Evolutionary conservation across 2,329 filamentous ascomycete species (phyloP).

Genomic region (Colletotrichum destructivum): DNA sequence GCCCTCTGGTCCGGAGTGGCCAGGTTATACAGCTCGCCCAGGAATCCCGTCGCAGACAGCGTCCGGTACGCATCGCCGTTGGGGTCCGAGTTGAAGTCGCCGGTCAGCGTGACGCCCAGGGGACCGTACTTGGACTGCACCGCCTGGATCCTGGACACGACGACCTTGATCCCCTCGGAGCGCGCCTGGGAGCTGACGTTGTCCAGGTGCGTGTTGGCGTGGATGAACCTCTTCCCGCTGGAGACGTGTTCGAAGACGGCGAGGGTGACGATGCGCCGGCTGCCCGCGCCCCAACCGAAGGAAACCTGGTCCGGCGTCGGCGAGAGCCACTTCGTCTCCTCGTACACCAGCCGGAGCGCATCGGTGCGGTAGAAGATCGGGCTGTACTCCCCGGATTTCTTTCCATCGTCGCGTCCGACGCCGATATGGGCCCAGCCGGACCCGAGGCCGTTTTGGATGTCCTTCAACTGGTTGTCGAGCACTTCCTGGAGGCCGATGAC

Average conservation of each 20-base stretch:
- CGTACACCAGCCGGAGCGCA: constrained; percentile 66
- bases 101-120: constrained; percentile 60
- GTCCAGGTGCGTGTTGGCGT: constrained; percentile 69
- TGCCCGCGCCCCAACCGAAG: constrained; percentile 70
- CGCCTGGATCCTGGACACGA: constrained; percentile 54
- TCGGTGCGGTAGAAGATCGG: constrained; percentile 73
- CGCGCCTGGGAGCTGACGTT: constrained; percentile 60
- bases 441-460: constrained; percentile 69
- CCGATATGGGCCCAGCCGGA: constrained; percentile 65
- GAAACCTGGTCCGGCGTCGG: constrained; percentile 70
- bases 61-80: constrained; percentile 51
- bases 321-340: constrained; percentile 74
- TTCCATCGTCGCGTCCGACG: constrained; percentile 70
- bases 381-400: constrained; percentile 73
- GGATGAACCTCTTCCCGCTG: constrained; percentile 57
- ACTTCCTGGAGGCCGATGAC: constrained; percentile 81
- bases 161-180: constrained; percentile 60
- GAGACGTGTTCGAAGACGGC: constrained; percentile 60
- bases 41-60: constrained; percentile 47
- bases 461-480: constrained; percentile 72
- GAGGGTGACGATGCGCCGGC: constrained; percentile 63
- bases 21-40: constrained; percentile 56
- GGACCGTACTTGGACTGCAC: constrained; percentile 42
- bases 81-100: constrained; percentile 67
- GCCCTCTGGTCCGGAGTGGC: constrained; percentile 40